These are phyloP conservation scores for Cadophora malorum DNA, from an alignment of 2,329 filamentous ascomycete genomes.

Conservation along the genomic window DNA sequence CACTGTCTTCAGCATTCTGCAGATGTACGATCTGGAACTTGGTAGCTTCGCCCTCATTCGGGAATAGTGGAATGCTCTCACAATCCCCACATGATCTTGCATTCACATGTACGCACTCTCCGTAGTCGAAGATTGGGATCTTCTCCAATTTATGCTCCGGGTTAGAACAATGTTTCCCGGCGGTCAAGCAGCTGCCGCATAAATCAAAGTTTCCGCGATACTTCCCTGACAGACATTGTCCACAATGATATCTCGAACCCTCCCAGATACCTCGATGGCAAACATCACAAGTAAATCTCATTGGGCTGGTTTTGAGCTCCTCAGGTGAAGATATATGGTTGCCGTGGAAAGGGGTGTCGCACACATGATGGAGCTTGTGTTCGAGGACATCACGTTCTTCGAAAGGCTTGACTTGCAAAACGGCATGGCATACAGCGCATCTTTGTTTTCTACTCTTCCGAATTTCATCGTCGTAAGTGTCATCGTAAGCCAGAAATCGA, in stretches of 20 bases:
- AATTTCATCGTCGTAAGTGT: neutral
- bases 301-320: neutral
- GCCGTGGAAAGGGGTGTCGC: conserved; percentile 12
- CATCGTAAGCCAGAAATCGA: conserved; percentile 19
- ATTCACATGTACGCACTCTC: too few species aligned
- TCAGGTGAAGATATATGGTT: conserved; percentile 4
- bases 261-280: neutral
- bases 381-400: neutral
- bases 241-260: conserved; percentile 10
- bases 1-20: too few species aligned
- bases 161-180: too few species aligned
- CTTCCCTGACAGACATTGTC: neutral
- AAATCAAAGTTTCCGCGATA: conserved; percentile 14
- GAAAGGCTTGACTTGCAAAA: neutral
- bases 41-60: too few species aligned
- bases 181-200: neutral
- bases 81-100: too few species aligned
- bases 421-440: conserved; percentile 5
- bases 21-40: too few species aligned
- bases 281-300: conserved; percentile 13
- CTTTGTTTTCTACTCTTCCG: neutral
- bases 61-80: too few species aligned
- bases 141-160: too few species aligned
- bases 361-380: conserved; percentile 6
- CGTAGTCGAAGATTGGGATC: too few species aligned